Base-by-base conservation (phyloP, 768 basidiomycete species). In the Glaciozyma antarctica region DNA sequence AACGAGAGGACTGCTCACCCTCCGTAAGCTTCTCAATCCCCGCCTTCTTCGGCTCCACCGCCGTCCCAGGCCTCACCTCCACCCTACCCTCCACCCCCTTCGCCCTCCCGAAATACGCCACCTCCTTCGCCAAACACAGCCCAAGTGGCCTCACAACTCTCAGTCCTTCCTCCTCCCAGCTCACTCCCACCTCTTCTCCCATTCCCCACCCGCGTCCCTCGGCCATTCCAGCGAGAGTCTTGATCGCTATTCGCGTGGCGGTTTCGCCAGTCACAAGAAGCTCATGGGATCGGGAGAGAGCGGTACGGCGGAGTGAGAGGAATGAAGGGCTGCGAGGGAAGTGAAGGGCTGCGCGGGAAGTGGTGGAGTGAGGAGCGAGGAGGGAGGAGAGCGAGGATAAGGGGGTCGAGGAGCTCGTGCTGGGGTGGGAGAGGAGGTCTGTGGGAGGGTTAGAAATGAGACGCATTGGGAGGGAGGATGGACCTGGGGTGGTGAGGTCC, bases 1-100 rank as follows among this genome's bases (percentile, higher is more conserved):
- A 3, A 30, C 5, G 22, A 38, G 34, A 55, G 4, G 21, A 60
- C 38, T 28, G 51, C 68, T 32, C 53, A 72, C 69, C 66, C 49
- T 72, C 62, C 32, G 60, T 56, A 17, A 72, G 32, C 17, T 53
- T 58, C 22, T 64, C 66, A 34, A 72, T 64, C 10, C 66, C 67
- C 28, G 51, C 21, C 52, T 61, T 65, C 61, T 64, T 68, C 47
- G 54, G 47, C 34, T 61, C 68, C 30, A 57, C 61, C 43, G 47
- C 66, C 41, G 61, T 61, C 32, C 54, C 59, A 30, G 56, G 61
- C 45, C 51, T 58, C 51, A 58, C 52, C 21, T 22, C 41, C n/a
- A 61, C 12, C 30, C 53, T 32, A 30, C 30, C 43, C 15, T n/a
- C n/a, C 12, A 16, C 38, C 21, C n/a, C n/a, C 22, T 51, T 49